Evolutionary conservation across 139 green algal genomes (phyloP).

Genomic region (Picochlorum sp.): DNA sequence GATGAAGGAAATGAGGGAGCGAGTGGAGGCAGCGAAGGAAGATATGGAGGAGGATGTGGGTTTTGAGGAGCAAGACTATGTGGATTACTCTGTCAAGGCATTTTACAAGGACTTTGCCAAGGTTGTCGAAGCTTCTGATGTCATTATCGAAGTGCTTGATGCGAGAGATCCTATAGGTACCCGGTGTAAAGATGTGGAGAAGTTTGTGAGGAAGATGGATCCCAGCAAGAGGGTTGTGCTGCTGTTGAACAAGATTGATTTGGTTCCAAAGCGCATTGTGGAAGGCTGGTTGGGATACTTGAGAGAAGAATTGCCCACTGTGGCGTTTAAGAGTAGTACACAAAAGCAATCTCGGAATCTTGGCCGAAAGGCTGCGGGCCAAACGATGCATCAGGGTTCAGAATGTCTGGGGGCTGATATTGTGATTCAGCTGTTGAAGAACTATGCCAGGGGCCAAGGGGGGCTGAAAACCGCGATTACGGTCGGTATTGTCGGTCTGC

Average conservation of each 20-base stretch:
- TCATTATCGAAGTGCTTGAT: slow-evolving; percentile 93
- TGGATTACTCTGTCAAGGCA: slow-evolving; percentile 64
- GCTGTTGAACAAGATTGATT: slow-evolving; percentile 97
- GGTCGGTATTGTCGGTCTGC: slow-evolving; percentile 92
- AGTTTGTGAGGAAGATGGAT: slow-evolving; percentile 62
- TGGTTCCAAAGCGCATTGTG: slow-evolving; percentile 80
- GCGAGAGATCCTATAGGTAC: slow-evolving; percentile 84
- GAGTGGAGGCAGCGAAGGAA: slow-evolving; percentile 6
- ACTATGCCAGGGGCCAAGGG: slow-evolving; percentile 76
- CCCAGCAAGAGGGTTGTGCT: slow-evolving; percentile 90
- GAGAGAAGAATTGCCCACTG: slow-evolving; percentile 82
- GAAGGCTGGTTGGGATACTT: slow-evolving; percentile 92
- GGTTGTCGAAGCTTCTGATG: slow-evolving; percentile 85
- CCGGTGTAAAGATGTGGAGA: slow-evolving; percentile 89
- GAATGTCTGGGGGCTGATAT: slow-evolving; percentile 66
- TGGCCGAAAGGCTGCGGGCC: slow-evolving; percentile 7
- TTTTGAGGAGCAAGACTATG: background rate
- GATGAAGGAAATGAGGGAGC: slow-evolving; percentile 27
- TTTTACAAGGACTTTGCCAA: slow-evolving; percentile 94
- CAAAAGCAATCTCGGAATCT: slow-evolving; percentile 57
- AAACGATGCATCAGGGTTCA: slow-evolving; percentile 17
- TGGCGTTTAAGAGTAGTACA: slow-evolving; percentile 96
- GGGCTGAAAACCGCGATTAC: slow-evolving; percentile 89
- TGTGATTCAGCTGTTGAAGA: slow-evolving; percentile 97
- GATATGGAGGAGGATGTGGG: background rate